Evolutionary conservation across 1,284 basidiomycete species (phyloP), one percentile per base, ranked within the genome.

Genomic region (Neonothopanus nambi): DNA sequence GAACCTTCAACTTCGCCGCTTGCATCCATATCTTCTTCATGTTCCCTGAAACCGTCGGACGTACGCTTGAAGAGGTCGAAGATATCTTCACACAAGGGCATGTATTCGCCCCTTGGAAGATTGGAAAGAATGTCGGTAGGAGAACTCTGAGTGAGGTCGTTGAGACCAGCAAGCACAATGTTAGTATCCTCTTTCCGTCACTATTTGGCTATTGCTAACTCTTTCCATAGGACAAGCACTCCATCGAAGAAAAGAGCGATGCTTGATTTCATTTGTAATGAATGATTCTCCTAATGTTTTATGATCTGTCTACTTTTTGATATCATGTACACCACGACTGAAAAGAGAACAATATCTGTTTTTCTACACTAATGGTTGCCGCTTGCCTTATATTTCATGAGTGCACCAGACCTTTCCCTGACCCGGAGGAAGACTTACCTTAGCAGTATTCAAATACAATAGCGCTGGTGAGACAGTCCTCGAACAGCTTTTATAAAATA

Each of bases 21-120:
- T 84, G 79, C 63, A 71, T 89, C 50, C 86, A 89, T 59, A 72
- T 90, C 52, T 71, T 83, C 63, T 89, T 89, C 74, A 85, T 83
- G 75, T 88, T 81, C 75, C 87, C 85, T 21, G 85, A 90, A 71
- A 90, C 87, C 12, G 84, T 84, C 20, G 81, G 82, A 2, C 77
- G 85, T 2, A 81, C 84, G 12, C 78, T 90, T 17, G 87, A 90
- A 70, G 86, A 90, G 69, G 77, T 89, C 51, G 89, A 91, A 64
- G 86, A 84, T 1, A 79, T 91, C 57, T 91, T 91, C 70, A 69
- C 71, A 9, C 78, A 84, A 59, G 86, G 86, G 0, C 81, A 91
- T 61, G 64, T 69, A 17, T 90, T 86, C 68, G 73, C 80, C n/a
- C 87, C 89, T 5, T 91, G 87, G 87, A 78, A 76, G 56, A 77